Percentiles rank a stretch among this genome's conserved stretches.
Evolutionary conservation across 2,329 filamentous ascomycete genomes (phyloP).

Genomic region (Zymoseptoria pseudotritici): DNA sequence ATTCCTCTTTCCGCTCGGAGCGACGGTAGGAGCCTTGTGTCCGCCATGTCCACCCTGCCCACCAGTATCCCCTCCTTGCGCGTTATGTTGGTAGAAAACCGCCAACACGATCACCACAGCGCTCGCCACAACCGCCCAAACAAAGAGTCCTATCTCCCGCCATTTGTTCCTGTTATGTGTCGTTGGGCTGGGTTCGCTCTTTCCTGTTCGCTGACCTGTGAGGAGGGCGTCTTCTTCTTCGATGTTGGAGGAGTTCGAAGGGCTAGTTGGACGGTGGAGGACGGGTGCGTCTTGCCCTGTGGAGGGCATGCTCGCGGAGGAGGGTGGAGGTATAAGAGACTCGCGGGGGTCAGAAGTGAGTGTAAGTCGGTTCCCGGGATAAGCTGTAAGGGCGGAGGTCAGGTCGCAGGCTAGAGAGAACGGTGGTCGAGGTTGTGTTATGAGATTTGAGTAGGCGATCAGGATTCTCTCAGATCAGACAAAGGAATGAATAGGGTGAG

Average conservation of each 20-base stretch:
- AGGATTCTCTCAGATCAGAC: not conserved
- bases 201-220: slow-evolving; percentile 43
- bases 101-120: slow-evolving; percentile 70
- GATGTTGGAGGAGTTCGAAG: slow-evolving; percentile 47
- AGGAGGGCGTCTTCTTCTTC: slow-evolving; percentile 56
- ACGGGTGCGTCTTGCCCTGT: slow-evolving; percentile 46
- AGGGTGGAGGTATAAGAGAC: not conserved
- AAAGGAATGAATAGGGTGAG: not conserved
- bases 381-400: not conserved
- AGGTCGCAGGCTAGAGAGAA: not conserved
- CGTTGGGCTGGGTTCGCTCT: slow-evolving; percentile 25
- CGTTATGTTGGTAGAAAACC: slow-evolving; percentile 64
- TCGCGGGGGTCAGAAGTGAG: not conserved
- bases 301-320: slow-evolving; percentile 23
- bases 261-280: slow-evolving; percentile 49
- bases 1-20: slow-evolving; percentile 64
- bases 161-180: slow-evolving; percentile 47
- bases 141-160: slow-evolving; percentile 69
- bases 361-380: not conserved
- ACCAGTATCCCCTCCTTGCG: slow-evolving; percentile 21
- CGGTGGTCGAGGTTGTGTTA: not conserved
- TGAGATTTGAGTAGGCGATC: not conserved
- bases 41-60: not conserved
- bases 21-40: not conserved
- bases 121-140: slow-evolving; percentile 77